phyloP scores from a whole-genome alignment of 2,329 filamentous ascomycete genomes.

The Paraphoma sp. region DNA sequence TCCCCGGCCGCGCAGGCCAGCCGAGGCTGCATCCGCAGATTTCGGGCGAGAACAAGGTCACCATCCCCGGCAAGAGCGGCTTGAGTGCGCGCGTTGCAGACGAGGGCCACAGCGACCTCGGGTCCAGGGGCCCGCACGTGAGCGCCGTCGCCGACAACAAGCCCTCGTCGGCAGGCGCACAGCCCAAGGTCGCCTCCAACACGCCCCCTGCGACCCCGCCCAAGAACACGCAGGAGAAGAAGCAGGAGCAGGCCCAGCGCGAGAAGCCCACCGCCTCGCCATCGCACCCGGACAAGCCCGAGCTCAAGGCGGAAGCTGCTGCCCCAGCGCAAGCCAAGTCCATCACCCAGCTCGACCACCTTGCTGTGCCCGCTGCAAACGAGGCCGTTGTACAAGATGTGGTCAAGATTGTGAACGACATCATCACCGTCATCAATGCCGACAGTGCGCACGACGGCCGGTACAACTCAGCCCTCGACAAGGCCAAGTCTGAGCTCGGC shows the following conservation, averaged over 20 bases:
- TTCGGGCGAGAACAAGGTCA: slow-evolving; percentile 71
- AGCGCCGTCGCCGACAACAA: slow-evolving; percentile 63
- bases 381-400: slow-evolving; percentile 92
- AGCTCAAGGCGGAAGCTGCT: slow-evolving; percentile 34
- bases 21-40: slow-evolving; percentile 55
- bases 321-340: slow-evolving; percentile 25
- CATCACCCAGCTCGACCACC: slow-evolving; percentile 73
- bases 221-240: slow-evolving; percentile 38
- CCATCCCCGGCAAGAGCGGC: slow-evolving; percentile 84
- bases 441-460: slow-evolving; percentile 75
- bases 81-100: slow-evolving; percentile 80
- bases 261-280: slow-evolving; percentile 36
- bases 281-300: slow-evolving; percentile 11
- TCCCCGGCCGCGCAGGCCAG: slow-evolving; percentile 60
- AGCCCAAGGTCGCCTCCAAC: slow-evolving; percentile 36
- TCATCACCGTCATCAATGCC: slow-evolving; percentile 91
- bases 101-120: slow-evolving; percentile 55
- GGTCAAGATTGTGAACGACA: slow-evolving; percentile 93
- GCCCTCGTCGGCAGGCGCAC: slow-evolving; percentile 12
- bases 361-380: slow-evolving; percentile 75
- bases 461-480: slow-evolving; percentile 78
- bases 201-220: slow-evolving; percentile 6
- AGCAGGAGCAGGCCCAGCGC: slow-evolving; percentile 33
- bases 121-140: slow-evolving; percentile 62
- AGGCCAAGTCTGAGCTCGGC: slow-evolving; percentile 83